Percentiles rank a stretch among this genome's conserved stretches.
These are phyloP conservation scores for Fusarium pseudograminearum DNA, from an alignment of 2,329 filamentous ascomycete species.

Conservation along the genomic window DNA sequence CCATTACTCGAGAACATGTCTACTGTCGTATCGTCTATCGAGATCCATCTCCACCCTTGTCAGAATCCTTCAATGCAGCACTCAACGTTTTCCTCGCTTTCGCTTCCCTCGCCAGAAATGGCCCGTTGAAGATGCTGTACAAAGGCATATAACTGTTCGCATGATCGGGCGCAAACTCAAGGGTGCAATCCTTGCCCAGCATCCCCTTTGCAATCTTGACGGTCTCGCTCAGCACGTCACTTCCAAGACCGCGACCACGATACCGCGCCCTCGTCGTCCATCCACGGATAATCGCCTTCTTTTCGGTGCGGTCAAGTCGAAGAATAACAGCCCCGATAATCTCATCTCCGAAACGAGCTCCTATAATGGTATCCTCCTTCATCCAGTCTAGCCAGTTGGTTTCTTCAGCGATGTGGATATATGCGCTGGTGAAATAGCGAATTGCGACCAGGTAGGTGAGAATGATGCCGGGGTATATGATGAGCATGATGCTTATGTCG, in stretches of 20 bases:
- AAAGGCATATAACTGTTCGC: constrained; percentile 75
- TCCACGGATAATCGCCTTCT: constrained; percentile 76
- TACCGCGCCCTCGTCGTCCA: constrained; percentile 83
- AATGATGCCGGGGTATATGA: constrained; percentile 69
- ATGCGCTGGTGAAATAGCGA: constrained; percentile 70
- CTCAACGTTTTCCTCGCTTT: constrained; percentile 63
- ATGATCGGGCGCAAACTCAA: constrained; percentile 81
- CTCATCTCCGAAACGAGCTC: constrained; percentile 73
- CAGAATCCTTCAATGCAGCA: constrained; percentile 43
- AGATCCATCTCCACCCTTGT: constrained; percentile 9
- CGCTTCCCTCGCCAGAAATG: constrained; percentile 67
- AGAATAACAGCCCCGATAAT: constrained; percentile 79
- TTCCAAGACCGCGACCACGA: constrained; percentile 76
- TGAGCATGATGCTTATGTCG: constrained; percentile 66
- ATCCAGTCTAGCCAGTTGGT: constrained; percentile 72
- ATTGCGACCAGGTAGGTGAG: constrained; percentile 73
- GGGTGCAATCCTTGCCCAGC: constrained; percentile 69
- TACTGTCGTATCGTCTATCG: not conserved
- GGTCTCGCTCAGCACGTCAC: constrained; percentile 77
- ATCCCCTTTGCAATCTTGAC: constrained; percentile 72
- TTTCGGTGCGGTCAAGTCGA: constrained; percentile 61
- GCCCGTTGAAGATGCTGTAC: constrained; percentile 68
- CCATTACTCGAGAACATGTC: not conserved
- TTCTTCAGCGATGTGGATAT: constrained; percentile 72
- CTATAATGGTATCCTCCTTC: constrained; percentile 68